A percentile compares a stretch with the other conserved stretches of the same genome.
These are phyloP conservation scores for Aechmea fasciata DNA, from an alignment of 176 grass and related monocot species.

Conservation along the genomic window DNA sequence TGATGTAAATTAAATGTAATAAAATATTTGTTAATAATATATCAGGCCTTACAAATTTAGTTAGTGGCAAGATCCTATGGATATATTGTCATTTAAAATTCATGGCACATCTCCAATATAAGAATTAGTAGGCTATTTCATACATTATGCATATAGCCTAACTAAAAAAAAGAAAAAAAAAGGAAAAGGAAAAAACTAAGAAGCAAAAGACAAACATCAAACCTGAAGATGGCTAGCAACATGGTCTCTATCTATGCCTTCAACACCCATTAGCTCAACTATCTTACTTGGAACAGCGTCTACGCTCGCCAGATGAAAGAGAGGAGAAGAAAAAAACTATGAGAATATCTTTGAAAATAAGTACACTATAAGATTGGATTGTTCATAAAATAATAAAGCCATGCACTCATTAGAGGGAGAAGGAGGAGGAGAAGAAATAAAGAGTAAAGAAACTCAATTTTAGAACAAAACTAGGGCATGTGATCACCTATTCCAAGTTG, in stretches of 20 bases:
- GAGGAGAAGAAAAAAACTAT: background rate
- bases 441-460: background rate
- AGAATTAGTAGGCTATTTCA: background rate
- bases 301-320: background rate
- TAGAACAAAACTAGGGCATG: background rate
- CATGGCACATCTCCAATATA: background rate
- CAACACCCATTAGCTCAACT: background rate
- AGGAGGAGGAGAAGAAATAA: too few species aligned
- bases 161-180: background rate
- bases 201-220: background rate
- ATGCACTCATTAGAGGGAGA: background rate
- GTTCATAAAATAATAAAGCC: background rate
- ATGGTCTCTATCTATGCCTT: constrained; percentile 6
- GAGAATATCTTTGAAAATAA: background rate
- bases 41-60: too few species aligned
- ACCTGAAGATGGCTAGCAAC: constrained; percentile 2
- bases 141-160: background rate
- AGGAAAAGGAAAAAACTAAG: background rate
- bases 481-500: constrained; percentile 1
- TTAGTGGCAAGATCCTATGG: too few species aligned
- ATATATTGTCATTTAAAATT: too few species aligned
- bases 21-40: too few species aligned
- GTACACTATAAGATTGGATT: background rate
- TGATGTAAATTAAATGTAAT: too few species aligned
- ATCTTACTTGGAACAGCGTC: constrained; percentile 2